Base-by-base conservation (phyloP, 768 basidiomycete genomes). In the Rhizopogon vinicolor region DNA sequence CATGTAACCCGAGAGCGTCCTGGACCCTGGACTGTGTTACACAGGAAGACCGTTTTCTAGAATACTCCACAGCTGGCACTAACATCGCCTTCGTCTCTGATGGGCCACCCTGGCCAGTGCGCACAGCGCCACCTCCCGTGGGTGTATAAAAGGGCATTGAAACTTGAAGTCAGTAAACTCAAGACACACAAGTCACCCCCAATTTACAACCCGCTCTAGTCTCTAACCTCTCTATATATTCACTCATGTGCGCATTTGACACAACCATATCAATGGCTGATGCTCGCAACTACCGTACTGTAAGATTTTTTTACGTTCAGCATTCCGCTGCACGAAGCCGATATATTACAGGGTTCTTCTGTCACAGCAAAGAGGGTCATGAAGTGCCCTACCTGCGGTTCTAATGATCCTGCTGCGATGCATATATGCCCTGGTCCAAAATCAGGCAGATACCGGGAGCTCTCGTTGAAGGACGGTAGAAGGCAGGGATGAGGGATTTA, bases 361-460 rank as follows among this genome's bases (percentile, higher is more conserved):
- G 19, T 48, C 13, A 18, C 13, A 48, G 46, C 46, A 8, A 35
- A 35, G 46, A 22, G 33, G 35, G 14, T 7, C 33, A 48, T 18
- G 46, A 54, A 54, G 39, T 54, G 45, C 12, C 53, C 53, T 52
- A 52, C 33, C 13, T 53, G 52, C 16, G 52, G 52, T 22, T 49
- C 52, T 7, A 19, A 44, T 46, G 52, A 53, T 45, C 25, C 52
- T 7, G 16, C 52, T 1, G 31, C 29, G 14, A 44, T 53, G n/a
- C 52, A 53, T 33, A 31, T 53, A 8, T 53, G 52, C 52, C 41
- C 41, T 33, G 52, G 52, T 33, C 25, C 52, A 12, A 53, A n/a
- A n/a, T n/a, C n/a, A 5, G 44, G 18, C 7, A 31, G 29, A 16
- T 33, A 33, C 31, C 10, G 31, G 10, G 31, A 33, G n/a, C 10